Conservation (phyloP, 2,329 filamentous ascomycete genomes). For the Venturia oleaginea region DNA sequence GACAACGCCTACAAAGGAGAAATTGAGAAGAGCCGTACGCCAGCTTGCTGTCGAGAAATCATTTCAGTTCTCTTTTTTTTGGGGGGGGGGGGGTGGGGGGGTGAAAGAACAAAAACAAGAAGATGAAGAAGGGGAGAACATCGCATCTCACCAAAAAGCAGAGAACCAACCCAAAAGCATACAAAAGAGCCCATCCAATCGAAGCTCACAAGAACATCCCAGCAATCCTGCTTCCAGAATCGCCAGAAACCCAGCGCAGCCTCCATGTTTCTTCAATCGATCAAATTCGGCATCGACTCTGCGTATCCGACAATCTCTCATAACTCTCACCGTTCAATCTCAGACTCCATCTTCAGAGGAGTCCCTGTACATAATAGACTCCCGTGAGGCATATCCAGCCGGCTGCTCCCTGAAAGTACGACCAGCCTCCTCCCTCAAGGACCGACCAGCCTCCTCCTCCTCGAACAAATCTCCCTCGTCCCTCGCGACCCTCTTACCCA, state of each 20-base stretch:
- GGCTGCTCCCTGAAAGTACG: neutral
- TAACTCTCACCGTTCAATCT: neutral
- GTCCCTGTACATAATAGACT: neutral
- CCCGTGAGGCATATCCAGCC: neutral
- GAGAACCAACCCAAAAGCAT: too few species aligned
- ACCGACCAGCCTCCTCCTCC: too few species aligned
- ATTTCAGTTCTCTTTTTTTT: too few species aligned
- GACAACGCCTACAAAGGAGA: too few species aligned
- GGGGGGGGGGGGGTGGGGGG: too few species aligned
- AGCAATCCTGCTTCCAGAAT: neutral
- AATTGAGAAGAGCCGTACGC: too few species aligned
- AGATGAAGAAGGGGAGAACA: too few species aligned
- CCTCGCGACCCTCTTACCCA: neutral
- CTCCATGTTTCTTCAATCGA: neutral
- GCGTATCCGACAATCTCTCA: neutral
- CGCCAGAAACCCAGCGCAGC: neutral
- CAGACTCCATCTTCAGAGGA: neutral
- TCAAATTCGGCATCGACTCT: too few species aligned
- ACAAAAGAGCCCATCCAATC: neutral
- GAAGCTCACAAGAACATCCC: neutral
- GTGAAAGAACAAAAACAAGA: too few species aligned
- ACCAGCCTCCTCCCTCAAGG: neutral
- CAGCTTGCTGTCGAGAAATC: too few species aligned
- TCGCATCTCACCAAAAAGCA: too few species aligned
- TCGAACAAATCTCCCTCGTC: neutral